Conservation (phyloP, 345 rosid species). For the Anastatica hierochuntica region DNA sequence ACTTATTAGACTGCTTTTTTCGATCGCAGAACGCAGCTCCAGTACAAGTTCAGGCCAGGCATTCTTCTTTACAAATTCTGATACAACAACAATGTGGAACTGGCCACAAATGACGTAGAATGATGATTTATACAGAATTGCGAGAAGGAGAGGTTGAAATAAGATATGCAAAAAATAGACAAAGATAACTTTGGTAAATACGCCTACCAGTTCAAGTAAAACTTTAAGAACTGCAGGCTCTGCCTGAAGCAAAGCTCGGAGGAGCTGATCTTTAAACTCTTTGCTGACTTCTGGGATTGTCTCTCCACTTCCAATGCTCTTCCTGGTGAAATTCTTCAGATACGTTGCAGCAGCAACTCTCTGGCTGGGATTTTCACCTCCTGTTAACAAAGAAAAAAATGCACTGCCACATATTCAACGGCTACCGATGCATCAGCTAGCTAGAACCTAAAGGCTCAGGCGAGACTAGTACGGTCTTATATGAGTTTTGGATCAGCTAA, state of each 20-base stretch:
- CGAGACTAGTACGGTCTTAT: background rate
- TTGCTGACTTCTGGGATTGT: constrained; percentile 35
- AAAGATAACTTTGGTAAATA: background rate
- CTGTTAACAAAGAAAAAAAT: constrained; percentile 20
- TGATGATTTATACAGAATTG: background rate
- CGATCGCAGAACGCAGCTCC: constrained; percentile 48
- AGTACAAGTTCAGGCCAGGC: constrained; percentile 77
- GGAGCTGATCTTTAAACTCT: constrained; percentile 68
- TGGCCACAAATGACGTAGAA: constrained; percentile 25
- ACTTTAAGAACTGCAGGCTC: constrained; percentile 62
- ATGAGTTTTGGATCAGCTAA: constrained; percentile 2
- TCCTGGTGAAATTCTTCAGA: constrained; percentile 59
- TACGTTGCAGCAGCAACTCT: constrained; percentile 71
- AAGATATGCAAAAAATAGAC: background rate
- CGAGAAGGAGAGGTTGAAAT: background rate
- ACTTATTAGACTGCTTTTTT: constrained; percentile 43
- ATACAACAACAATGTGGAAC: constrained; percentile 49
- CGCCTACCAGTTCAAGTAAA: constrained; percentile 61
- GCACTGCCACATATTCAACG: background rate
- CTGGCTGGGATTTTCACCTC: constrained; percentile 50
- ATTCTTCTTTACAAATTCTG: constrained; percentile 59
- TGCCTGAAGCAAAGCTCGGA: constrained; percentile 50
- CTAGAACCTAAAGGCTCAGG: background rate
- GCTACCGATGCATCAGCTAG: background rate
- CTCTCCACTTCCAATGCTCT: constrained; percentile 28